Base-by-base conservation (phyloP, 306 rosid genomes). In the Quercus gilva region DNA sequence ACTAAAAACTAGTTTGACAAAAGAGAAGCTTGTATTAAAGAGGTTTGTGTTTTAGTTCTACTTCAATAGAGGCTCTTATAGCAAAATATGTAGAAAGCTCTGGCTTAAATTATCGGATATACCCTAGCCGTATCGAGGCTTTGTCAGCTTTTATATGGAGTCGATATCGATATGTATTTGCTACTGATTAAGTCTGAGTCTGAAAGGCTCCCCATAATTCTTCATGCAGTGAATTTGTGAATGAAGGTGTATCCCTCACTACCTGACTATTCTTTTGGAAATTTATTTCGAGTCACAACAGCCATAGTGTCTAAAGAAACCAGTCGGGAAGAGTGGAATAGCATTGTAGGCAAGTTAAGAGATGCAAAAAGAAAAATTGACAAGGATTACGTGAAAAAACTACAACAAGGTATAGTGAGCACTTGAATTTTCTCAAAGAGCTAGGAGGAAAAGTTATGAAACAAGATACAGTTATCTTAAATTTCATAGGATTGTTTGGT, bases 31-130 rank as follows among this genome's bases (percentile, higher is more conserved):
- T 19, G 43, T 70, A 11, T 53, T 75, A 8, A 79, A 73, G 64
- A 65, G 82, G 33, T 79, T 71, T 60, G 73, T 79, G 5, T 79
- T 79, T 79, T 26, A 73, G 60, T 33, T 77, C 77, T 23, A 60
- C 78, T 18, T 29, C 29, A 61, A 55, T 79, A 9, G 73, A 59
- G 26, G 59, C 61, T 28, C 63, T 79, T 35, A 73, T 68, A 49
- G 11, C 68, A 21, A 35, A 37, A 18, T 68, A 68, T 29, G 35
- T 37, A 1, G 17, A 41, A 4, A 15, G 28, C 5, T 19, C 3
- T 7, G 13, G 51, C 13, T 43, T 43, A 11, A 1, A 41, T 2
- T 6, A 41, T 9, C 49, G 11, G 10, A 9, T 41, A 41, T 9
- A 5, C 49, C 63, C 72, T 0, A 58, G 77, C 0, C 28, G 67